These are phyloP conservation scores for Acacia concinna DNA, from an alignment of 331 rosid genomes.

Conservation along the genomic window DNA sequence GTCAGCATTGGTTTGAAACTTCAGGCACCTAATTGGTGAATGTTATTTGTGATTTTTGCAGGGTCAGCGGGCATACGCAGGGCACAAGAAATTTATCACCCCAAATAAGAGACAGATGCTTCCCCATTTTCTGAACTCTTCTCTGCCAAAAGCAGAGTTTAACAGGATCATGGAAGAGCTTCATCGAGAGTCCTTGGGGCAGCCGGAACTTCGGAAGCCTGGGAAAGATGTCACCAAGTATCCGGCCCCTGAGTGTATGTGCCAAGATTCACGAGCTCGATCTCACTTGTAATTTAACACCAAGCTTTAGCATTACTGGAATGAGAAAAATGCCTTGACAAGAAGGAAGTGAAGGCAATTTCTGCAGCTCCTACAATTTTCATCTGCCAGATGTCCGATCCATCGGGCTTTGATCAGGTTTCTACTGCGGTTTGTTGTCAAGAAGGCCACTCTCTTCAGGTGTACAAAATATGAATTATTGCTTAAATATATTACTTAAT, in stretches of 20 bases:
- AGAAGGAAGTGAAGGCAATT: conserved; percentile 1
- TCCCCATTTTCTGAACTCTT: conserved; percentile 68
- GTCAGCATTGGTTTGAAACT: background rate
- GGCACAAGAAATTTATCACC: conserved; percentile 91
- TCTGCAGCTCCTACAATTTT: background rate
- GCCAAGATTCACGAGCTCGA: conserved; percentile 45
- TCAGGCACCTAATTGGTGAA: conserved; percentile 19
- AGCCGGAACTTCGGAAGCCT: conserved; percentile 72
- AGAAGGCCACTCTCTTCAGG: background rate
- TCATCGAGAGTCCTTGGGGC: conserved; percentile 80
- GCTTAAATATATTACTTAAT: conserved; percentile 6
- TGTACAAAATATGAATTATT: conserved; percentile 13
- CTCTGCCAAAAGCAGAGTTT: conserved; percentile 74
- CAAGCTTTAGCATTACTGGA: conserved; percentile 1
- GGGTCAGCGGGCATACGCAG: conserved; percentile 95
- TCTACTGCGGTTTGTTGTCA: conserved; percentile 32
- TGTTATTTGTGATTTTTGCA: conserved; percentile 40
- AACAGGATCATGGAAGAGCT: conserved; percentile 58
- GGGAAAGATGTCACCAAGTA: conserved; percentile 88
- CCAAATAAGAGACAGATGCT: conserved; percentile 96
- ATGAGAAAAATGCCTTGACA: background rate
- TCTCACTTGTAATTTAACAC: conserved; percentile 26
- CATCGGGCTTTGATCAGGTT: conserved; percentile 1
- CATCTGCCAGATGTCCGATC: conserved; percentile 25
- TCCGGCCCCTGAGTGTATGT: conserved; percentile 89